Evolutionary conservation across 1,284 basidiomycete species (phyloP), one percentile per base, ranked within the genome.

Genomic region (Moesziomyces sp.): DNA sequence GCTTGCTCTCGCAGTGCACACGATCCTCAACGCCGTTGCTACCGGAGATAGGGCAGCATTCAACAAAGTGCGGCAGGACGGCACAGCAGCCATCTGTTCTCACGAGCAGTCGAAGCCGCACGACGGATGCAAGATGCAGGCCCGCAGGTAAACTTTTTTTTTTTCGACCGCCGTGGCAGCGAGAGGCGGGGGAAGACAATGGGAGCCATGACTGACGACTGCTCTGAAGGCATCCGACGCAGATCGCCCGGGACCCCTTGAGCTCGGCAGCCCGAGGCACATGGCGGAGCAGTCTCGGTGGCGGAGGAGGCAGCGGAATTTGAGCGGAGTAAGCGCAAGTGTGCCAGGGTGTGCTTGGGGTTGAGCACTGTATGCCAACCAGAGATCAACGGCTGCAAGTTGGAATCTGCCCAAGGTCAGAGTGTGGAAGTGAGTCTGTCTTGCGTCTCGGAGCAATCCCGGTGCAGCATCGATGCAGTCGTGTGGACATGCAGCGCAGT

Each of bases 401-500:
- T 34, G 30, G 30, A 34, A 34, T 34, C 30, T 18, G 38, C 3
- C 6, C 38, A 18, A n/a, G 38, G 21, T 18, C 23, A 28, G 21
- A n/a, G 35, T 30, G 28, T 43, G 21, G 23, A 7, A 35, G 14
- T 28, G 26, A 1, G 26, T 7, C 26, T 7, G 26, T 28, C 26
- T 5, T 28, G 26, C 16, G 34, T 44, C 44, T 54, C 52, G 52
- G 52, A 46, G 30, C 44, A 54, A 46, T 44, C 14, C 44, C 52
- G 44, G 52, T 38, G 28, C 18, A 46, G 52, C 23, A n/a, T 40
- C 38, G 38, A 40, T 40, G 38, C 38, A 40, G 38, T 14, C 16
- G 5, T 14, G 38, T 40, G 10, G 13, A 34, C 7, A 34, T 13
- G 30, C 30, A 34, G 30, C 30, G 30, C 30, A 34, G 30, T 28